phyloP scores from a whole-genome alignment of 1,284 basidiomycete species.

The Ustilago esculenta region DNA sequence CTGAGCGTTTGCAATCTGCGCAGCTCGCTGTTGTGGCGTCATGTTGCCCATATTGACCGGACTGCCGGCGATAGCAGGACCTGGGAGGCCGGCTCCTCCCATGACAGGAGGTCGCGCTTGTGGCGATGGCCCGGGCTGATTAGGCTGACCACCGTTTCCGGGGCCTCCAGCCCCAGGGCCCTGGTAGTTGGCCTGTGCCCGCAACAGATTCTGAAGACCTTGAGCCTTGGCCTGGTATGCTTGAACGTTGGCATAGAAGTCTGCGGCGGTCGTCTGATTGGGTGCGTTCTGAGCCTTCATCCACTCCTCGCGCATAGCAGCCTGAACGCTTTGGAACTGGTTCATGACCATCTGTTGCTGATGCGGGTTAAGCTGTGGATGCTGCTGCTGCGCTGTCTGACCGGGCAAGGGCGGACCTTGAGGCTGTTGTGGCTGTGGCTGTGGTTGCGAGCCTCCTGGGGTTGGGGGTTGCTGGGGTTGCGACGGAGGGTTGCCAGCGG shows the following conservation, averaged over 20 bases:
- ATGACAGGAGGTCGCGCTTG: slow-evolving; percentile 37
- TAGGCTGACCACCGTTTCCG: slow-evolving; percentile 31
- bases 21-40: slow-evolving; percentile 48
- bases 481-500: slow-evolving; percentile 19
- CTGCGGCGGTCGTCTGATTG: slow-evolving; percentile 53
- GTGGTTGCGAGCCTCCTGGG: slow-evolving; percentile 20
- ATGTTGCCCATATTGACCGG: slow-evolving; percentile 42
- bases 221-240: slow-evolving; percentile 57
- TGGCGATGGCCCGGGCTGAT: slow-evolving; percentile 31
- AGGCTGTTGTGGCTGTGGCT: slow-evolving; percentile 25
- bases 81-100: slow-evolving; percentile 18
- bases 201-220: slow-evolving; percentile 52
- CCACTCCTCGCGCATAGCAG: slow-evolving; percentile 57
- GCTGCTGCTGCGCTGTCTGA: slow-evolving; percentile 39
- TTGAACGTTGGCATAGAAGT: slow-evolving; percentile 57
- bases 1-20: slow-evolving; percentile 48
- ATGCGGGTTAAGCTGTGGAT: slow-evolving; percentile 55
- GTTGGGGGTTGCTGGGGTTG: slow-evolving; percentile 31
- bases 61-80: slow-evolving; percentile 24
- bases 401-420: slow-evolving; percentile 19
- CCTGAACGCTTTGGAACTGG: slow-evolving; percentile 58
- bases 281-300: slow-evolving; percentile 61
- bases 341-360: slow-evolving; percentile 60
- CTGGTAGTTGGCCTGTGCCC: slow-evolving; percentile 48
- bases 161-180: slow-evolving; percentile 16